A percentile compares a stretch with the other conserved stretches of the same genome.
These are phyloP conservation scores for Colletotrichum cereale DNA, from an alignment of 2,329 filamentous ascomycete species.

Conservation along the genomic window DNA sequence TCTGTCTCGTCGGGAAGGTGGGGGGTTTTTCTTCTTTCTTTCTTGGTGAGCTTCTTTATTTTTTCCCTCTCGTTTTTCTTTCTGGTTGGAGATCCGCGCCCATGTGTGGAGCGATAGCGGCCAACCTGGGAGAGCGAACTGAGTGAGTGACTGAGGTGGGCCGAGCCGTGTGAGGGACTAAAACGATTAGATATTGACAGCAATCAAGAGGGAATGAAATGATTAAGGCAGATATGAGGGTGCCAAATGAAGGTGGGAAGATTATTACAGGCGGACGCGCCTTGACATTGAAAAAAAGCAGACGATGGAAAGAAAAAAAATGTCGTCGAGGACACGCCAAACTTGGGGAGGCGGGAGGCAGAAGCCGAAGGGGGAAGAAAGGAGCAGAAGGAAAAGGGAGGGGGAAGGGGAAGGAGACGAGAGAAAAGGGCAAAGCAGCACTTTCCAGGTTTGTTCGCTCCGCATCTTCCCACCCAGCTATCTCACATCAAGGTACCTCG, in stretches of 20 bases:
- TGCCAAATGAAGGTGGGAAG: conserved; percentile 18
- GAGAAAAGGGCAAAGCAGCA: conserved; percentile 9
- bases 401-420: conserved; percentile 33
- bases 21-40: too few species aligned
- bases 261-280: conserved; percentile 12
- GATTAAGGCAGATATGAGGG: conserved; percentile 11
- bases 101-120: neutral
- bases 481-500: conserved; percentile 30
- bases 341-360: conserved; percentile 11
- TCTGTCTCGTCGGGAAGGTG: neutral
- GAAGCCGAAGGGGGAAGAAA: conserved; percentile 23
- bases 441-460: conserved; percentile 8
- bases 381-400: conserved; percentile 31
- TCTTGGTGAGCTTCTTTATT: too few species aligned
- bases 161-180: conserved; percentile 16
- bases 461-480: conserved; percentile 4
- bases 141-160: conserved; percentile 32
- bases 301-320: conserved; percentile 22
- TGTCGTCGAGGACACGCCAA: conserved; percentile 28
- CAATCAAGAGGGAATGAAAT: conserved; percentile 18
- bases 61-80: neutral
- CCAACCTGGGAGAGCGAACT: neutral
- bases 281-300: neutral
- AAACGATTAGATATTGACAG: conserved; percentile 16
- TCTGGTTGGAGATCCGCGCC: neutral